Percentiles rank a stretch among this genome's conserved stretches.
Conservation (phyloP, 2,329 filamentous ascomycete species). For the Biscogniauxia marginata region DNA sequence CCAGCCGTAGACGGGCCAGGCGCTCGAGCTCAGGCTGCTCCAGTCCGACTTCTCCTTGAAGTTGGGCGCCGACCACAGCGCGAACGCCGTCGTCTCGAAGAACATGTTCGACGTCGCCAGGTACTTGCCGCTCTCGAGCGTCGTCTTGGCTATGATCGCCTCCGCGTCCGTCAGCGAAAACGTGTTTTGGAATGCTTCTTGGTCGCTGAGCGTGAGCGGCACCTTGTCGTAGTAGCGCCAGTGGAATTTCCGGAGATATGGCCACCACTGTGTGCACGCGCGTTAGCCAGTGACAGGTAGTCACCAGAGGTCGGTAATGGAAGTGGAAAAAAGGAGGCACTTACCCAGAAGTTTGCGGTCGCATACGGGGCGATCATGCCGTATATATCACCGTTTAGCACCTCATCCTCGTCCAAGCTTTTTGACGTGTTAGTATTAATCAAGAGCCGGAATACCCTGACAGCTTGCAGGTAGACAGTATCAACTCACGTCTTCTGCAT, state of each 20-base stretch:
- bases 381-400: constrained; percentile 49
- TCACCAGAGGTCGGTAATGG: neutral
- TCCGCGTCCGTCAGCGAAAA: constrained; percentile 48
- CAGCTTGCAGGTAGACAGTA: too few species aligned
- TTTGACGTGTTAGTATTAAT: constrained; percentile 3
- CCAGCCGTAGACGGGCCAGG: constrained; percentile 52
- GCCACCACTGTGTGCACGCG: constrained; percentile 46
- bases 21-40: constrained; percentile 32
- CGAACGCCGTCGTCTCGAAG: constrained; percentile 49
- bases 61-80: constrained; percentile 48
- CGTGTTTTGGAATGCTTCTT: constrained; percentile 51
- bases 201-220: constrained; percentile 36
- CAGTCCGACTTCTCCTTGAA: constrained; percentile 51
- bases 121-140: constrained; percentile 48
- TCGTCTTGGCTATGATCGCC: constrained; percentile 37
- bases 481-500: constrained; percentile 47
- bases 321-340: neutral
- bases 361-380: constrained; percentile 49
- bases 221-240: constrained; percentile 52
- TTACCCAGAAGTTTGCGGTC: constrained; percentile 51
- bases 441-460: too few species aligned
- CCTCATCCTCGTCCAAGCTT: constrained; percentile 45
- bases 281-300: too few species aligned
- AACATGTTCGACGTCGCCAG: constrained; percentile 47
- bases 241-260: constrained; percentile 50